phyloP scores from a whole-genome alignment of 108 stramenopile genomes.

The Craspedostauros australis region DNA sequence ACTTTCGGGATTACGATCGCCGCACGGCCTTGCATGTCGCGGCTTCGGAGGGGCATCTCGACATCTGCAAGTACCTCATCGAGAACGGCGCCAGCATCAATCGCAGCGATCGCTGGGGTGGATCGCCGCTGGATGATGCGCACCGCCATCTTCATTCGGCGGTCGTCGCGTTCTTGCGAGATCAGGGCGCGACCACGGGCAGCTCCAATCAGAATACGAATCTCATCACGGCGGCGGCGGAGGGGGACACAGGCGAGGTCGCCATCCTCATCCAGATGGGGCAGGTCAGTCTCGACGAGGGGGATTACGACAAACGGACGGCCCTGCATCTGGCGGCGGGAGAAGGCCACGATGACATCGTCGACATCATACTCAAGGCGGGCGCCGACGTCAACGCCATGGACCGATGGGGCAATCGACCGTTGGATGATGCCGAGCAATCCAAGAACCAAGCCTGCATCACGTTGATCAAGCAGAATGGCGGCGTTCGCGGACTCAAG shows the following conservation, averaged over 20 bases:
- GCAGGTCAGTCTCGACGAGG: conserved; percentile 46
- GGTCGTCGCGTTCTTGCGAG: conserved; percentile 64
- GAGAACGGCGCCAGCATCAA: conserved; percentile 54
- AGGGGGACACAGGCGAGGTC: conserved; percentile 78
- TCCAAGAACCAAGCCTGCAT: conserved; percentile 21
- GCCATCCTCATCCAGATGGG: conserved; percentile 34
- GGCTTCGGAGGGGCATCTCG: conserved; percentile 74
- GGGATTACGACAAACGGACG: conserved; percentile 87
- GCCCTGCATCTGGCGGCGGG: conserved; percentile 83
- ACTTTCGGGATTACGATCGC: conserved; percentile 88
- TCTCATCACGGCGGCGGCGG: conserved; percentile 77
- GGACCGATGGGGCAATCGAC: conserved; percentile 85
- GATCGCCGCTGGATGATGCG: conserved; percentile 81
- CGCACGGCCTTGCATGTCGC: conserved; percentile 83
- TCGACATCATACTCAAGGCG: conserved; percentile 41
- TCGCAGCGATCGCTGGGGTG: conserved; percentile 76
- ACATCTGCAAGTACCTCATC: conserved; percentile 48
- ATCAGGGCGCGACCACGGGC: conserved; percentile 61
- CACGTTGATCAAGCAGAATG: conserved; percentile 39
- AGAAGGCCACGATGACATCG: conserved; percentile 68
- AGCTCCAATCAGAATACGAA: conserved; percentile 53
- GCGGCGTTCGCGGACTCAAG: conserved; percentile 30
- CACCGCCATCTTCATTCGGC: conserved; percentile 68
- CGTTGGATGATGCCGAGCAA: conserved; percentile 75
- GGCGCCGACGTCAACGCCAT: conserved; percentile 74